Conservation (phyloP, 2,329 filamentous ascomycete genomes). For the Tolypocladium endophyticum region DNA sequence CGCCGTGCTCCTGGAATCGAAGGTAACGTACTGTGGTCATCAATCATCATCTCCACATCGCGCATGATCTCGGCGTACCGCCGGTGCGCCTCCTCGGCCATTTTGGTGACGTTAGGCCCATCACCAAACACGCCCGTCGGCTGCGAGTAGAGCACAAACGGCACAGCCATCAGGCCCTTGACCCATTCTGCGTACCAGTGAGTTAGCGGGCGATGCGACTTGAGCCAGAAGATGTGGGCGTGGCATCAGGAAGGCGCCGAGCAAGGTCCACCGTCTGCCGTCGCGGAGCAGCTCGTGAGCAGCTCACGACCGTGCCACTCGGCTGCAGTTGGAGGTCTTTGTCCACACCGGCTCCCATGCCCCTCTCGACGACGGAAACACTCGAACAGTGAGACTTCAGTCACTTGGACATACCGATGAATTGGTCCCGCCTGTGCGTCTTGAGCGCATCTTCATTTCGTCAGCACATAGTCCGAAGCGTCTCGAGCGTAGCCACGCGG, state of each 20-base stretch:
- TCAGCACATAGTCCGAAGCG: conserved; percentile 10
- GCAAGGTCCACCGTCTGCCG: background rate
- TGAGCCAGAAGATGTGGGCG: background rate
- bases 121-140: conserved; percentile 78
- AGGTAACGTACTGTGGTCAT: conserved; percentile 64
- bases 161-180: conserved; percentile 86
- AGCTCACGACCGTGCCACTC: background rate
- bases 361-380: background rate
- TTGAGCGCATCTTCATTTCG: conserved; percentile 48
- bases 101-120: conserved; percentile 53
- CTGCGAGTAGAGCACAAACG: conserved; percentile 93
- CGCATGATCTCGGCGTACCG: conserved; percentile 92
- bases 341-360: background rate
- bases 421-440: conserved; percentile 83
- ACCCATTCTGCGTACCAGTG: conserved; percentile 65
- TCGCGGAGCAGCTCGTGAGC: background rate
- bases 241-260: background rate
- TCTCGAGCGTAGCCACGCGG: background rate
- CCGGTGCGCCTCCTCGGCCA: conserved; percentile 71
- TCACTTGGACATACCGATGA: conserved; percentile 49
- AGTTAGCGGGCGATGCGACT: background rate
- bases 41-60: conserved; percentile 84
- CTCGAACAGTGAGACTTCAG: background rate
- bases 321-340: background rate
- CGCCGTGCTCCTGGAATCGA: background rate